phyloP scores from a whole-genome alignment of 805 yeast genomes.

The Cyberlindnera galapagoensis region DNA sequence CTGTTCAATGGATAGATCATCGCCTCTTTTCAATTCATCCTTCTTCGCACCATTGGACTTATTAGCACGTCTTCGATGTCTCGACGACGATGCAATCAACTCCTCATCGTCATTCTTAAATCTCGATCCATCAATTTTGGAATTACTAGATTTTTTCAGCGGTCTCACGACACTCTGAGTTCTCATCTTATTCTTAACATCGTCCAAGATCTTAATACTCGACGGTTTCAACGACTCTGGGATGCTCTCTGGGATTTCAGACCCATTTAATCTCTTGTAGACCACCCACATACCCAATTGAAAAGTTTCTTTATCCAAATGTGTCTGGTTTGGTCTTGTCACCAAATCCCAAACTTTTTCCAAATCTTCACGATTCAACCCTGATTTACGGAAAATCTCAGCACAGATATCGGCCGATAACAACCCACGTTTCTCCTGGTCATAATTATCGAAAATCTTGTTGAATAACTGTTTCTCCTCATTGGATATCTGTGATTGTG shows the following conservation, averaged over 20 bases:
- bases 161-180: constrained; percentile 7
- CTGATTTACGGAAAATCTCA: constrained; percentile 83
- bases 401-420: constrained; percentile 84
- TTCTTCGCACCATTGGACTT: no score
- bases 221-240: constrained; percentile 93
- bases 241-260: constrained; percentile 67
- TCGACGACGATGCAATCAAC: constrained; percentile 18
- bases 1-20: constrained; percentile 35
- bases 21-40: constrained; percentile 1
- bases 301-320: constrained; percentile 85
- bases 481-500: constrained; percentile 51
- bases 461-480: constrained; percentile 85
- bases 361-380: constrained; percentile 78
- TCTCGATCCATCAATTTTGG: constrained; percentile 33
- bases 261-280: constrained; percentile 83
- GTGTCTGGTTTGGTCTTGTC: constrained; percentile 80
- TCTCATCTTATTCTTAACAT: constrained; percentile 51
- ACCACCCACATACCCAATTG: constrained; percentile 97
- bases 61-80: constrained; percentile 23
- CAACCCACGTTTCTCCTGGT: constrained; percentile 57
- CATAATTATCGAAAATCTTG: constrained; percentile 87
- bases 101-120: constrained; percentile 78
- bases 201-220: constrained; percentile 67
- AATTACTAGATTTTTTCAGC: constrained; percentile 22
- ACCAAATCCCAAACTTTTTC: constrained; percentile 89